Evolutionary conservation across 331 rosid genomes (phyloP), one percentile per base, ranked within the genome.

Genomic region (Phaseolus coccineus): DNA sequence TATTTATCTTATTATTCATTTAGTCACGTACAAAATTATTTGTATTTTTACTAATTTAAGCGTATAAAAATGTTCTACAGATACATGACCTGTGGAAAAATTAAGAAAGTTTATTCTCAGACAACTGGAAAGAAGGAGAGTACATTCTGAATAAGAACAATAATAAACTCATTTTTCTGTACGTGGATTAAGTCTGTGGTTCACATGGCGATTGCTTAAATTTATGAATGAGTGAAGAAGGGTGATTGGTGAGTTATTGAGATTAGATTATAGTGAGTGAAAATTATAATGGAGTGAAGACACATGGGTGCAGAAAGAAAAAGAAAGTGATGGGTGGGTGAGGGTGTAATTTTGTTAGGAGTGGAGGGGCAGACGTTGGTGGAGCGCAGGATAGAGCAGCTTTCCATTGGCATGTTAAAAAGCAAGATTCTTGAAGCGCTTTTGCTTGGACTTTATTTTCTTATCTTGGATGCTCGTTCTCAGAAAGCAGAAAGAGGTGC

Each of bases 391-490:
- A 62, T 63, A 14, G 2, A 64, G 14, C 40, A 66, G 52, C 79
- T 82, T 56, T n/a, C 77, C 57, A 12, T 72, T 63, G 80, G 83
- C 81, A 80, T 73, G 85, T 80, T 63, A 55, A 82, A 89, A 90
- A 84, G 87, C 81, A 77, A 77, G 71, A 65, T 79, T 79, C 75
- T 84, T 78, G 69, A 85, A 71, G 82, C 62, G 52, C 83, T 85
- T 88, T 87, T 78, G 87, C 79, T 90, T 88, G 87, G 87, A 84
- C 88, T 86, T 79, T 89, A 70, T 71, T 69, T 81, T 59, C 77
- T 71, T 31, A 71, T 82, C 86, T 87, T 83, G 89, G 92, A 90
- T 92, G 83, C 89, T 86, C 89, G 48, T 68, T 37, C 77, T 22
- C 73, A 56, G 80, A 67, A 46, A 42, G 76, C 76, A 74, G 84